Evolutionary conservation across 2,329 filamentous ascomycete species (phyloP).

Genomic region (Pestalotiopsis sp.): DNA sequence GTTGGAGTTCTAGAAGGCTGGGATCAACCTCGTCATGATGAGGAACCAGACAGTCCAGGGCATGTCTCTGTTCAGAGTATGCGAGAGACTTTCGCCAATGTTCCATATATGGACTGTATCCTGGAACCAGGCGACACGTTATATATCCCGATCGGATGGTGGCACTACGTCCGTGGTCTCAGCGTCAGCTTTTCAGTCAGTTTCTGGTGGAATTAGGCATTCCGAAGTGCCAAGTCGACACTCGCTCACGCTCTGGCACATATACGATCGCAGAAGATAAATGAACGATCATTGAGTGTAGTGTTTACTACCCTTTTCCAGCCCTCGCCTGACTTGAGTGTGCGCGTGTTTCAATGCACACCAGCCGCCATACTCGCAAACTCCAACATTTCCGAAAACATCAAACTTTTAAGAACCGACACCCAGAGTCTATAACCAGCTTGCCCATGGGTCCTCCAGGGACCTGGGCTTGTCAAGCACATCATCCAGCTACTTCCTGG

Average conservation of each 20-base stretch:
- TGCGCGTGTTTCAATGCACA: background rate
- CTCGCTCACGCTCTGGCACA: background rate
- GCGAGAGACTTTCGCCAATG: conserved; percentile 47
- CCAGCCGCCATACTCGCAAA: background rate
- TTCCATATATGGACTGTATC: conserved; percentile 74
- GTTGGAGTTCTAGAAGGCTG: conserved; percentile 67
- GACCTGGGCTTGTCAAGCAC: too few relatives aligned
- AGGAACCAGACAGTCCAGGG: conserved; percentile 4
- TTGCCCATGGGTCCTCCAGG: too few relatives aligned
- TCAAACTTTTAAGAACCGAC: background rate
- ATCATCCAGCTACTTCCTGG: too few relatives aligned
- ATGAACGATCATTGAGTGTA: background rate
- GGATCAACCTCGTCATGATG: conserved; percentile 38
- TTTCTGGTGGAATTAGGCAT: conserved; percentile 83
- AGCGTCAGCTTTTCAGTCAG: conserved; percentile 91
- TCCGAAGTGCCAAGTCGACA: background rate
- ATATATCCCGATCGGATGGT: conserved; percentile 93
- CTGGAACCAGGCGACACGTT: conserved; percentile 80
- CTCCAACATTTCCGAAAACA: background rate
- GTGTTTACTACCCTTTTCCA: background rate
- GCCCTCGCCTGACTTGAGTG: too few relatives aligned
- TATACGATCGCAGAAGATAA: background rate
- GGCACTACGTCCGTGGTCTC: conserved; percentile 91
- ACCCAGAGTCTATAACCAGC: background rate
- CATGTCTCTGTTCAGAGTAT: conserved; percentile 22